These are phyloP conservation scores for Termitomyces titanicus DNA, from an alignment of 768 basidiomycete species.

Conservation along the genomic window DNA sequence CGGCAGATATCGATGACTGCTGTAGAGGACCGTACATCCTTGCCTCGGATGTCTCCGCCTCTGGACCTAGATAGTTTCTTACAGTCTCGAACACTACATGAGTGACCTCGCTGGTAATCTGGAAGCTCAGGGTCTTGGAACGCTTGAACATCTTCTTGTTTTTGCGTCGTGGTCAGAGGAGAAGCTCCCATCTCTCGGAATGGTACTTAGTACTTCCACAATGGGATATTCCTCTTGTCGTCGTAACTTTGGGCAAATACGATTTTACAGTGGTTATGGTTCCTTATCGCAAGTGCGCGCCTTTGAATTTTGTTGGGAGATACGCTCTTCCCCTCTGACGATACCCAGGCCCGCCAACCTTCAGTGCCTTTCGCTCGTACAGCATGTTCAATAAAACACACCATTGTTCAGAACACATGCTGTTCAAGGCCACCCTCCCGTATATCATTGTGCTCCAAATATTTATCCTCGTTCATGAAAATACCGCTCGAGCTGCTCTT, in stretches of 20 bases:
- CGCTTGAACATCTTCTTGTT: background rate
- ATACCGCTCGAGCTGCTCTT: background rate
- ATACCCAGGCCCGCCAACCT: background rate
- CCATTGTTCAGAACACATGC: background rate
- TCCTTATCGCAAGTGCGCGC: no score
- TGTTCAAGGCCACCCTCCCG: background rate
- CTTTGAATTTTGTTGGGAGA: no score
- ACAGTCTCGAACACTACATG: slow-evolving; percentile 1
- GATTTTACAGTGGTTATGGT: no score
- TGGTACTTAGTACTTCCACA: no score
- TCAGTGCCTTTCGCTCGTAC: background rate
- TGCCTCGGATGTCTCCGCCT: background rate
- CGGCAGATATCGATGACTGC: background rate
- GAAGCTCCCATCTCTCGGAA: background rate
- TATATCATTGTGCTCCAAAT: background rate
- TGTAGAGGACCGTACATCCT: no score
- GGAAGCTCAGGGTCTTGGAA: background rate
- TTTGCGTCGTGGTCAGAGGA: slow-evolving; percentile 5
- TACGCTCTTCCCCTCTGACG: background rate
- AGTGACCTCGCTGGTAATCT: background rate
- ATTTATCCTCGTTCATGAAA: slow-evolving; percentile 4
- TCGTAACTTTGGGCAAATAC: no score
- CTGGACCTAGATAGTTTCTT: background rate
- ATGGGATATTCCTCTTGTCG: no score
- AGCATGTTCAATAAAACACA: background rate